phyloP scores from a whole-genome alignment of 2,329 filamentous ascomycete genomes.

The Aspergillus candidus region DNA sequence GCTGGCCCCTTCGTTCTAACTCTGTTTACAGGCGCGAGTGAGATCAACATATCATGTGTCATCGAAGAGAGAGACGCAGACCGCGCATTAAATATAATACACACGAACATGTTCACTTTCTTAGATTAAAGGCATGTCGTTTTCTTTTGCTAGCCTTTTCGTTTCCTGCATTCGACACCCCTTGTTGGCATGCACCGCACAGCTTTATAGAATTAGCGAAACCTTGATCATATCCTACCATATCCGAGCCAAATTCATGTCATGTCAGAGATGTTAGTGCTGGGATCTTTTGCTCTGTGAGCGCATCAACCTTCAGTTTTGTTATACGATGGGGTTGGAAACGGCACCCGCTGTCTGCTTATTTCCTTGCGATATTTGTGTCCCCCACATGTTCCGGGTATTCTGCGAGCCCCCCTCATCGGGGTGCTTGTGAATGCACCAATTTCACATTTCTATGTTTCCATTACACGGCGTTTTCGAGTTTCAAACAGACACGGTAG shows the following conservation, averaged over 20 bases:
- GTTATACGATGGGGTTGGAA: too few species aligned
- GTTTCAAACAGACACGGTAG: too few species aligned
- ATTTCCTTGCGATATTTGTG: too few species aligned
- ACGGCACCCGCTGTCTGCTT: too few species aligned
- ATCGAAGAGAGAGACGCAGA: slow-evolving; percentile 88
- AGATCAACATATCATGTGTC: slow-evolving; percentile 98
- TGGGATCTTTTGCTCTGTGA: neutral
- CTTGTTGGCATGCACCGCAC: neutral
- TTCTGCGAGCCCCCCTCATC: too few species aligned
- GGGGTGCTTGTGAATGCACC: too few species aligned
- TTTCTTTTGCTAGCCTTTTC: neutral
- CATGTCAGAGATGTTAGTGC: neutral
- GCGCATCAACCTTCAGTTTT: too few species aligned
- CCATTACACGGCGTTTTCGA: too few species aligned
- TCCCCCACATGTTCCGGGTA: too few species aligned
- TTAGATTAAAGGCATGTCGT: slow-evolving; percentile 54
- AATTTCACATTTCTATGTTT: too few species aligned
- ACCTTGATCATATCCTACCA: too few species aligned
- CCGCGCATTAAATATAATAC: slow-evolving; percentile 89
- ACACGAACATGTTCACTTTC: slow-evolving; percentile 95
- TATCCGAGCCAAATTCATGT: neutral
- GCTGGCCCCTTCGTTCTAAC: slow-evolving; percentile 2
- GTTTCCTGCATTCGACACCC: neutral
- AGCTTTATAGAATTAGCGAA: too few species aligned
- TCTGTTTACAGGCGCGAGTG: slow-evolving; percentile 67